Percentiles rank a stretch among this genome's conserved stretches.
These are phyloP conservation scores for Pleurotus djamor DNA, from an alignment of 768 basidiomycete genomes.

Conservation along the genomic window DNA sequence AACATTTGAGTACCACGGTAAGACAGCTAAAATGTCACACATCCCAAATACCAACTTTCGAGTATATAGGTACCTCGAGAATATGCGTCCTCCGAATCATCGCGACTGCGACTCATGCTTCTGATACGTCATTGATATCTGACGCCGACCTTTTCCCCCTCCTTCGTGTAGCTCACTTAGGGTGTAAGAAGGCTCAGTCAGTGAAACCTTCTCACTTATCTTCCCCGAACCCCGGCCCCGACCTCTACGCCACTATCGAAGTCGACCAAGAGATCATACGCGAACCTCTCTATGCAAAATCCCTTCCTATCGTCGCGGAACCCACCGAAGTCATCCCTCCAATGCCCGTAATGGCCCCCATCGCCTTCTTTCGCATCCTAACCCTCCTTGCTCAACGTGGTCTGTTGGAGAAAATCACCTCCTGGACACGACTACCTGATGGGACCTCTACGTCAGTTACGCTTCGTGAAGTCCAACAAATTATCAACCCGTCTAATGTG, in stretches of 20 bases:
- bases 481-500: constrained; percentile 18
- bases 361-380: constrained; percentile 21
- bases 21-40: neutral
- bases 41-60: neutral
- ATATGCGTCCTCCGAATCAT: constrained; percentile 23
- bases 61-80: constrained; percentile 17
- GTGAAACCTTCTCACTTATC: neutral
- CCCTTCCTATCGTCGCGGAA: neutral
- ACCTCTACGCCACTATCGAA: neutral
- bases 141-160: constrained; percentile 21
- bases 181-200: constrained; percentile 13
- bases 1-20: constrained; percentile 16
- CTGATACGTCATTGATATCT: constrained; percentile 11
- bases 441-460: constrained; percentile 15
- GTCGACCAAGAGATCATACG: neutral
- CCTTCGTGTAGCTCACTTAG: constrained; percentile 19
- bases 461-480: constrained; percentile 20
- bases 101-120: constrained; percentile 16
- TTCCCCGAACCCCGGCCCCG: too few species aligned
- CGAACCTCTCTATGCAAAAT: neutral
- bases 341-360: constrained; percentile 17
- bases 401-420: constrained; percentile 14
- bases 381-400: constrained; percentile 24
- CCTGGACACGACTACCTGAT: constrained; percentile 17
- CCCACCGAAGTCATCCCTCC: too few species aligned